Percentiles rank a stretch among this genome's conserved stretches.
These are phyloP conservation scores for Pittosporum tobira DNA, from an alignment of 129 eudicot species.

Conservation along the genomic window DNA sequence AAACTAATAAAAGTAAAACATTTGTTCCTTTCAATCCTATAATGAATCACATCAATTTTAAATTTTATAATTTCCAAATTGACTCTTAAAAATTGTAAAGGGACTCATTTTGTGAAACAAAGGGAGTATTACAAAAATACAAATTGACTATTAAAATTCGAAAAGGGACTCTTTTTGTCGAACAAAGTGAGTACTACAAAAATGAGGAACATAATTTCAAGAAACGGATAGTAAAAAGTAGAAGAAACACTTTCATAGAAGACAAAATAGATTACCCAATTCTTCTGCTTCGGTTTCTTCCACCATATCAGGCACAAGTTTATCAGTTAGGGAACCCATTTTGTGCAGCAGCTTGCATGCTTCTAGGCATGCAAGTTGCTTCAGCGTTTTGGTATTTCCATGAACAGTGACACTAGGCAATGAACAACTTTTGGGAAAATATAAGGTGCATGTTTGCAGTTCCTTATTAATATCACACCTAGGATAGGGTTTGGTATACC, in stretches of 20 bases:
- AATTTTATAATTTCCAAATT: no score
- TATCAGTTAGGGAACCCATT: conserved; percentile 66
- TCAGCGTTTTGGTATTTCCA: conserved; percentile 41
- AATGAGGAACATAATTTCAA: no score
- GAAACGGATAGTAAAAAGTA: neutral
- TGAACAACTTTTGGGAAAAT: conserved; percentile 71
- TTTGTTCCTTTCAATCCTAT: no score
- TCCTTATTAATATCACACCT: conserved; percentile 41
- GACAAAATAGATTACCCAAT: conserved; percentile 33
- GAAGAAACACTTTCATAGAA: neutral
- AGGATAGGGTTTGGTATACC: conserved; percentile 87
- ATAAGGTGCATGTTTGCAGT: conserved; percentile 35
- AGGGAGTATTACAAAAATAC: no score
- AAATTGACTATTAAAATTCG: no score
- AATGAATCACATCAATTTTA: no score
- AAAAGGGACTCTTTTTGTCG: no score
- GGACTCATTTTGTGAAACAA: no score
- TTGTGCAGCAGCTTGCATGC: conserved; percentile 73
- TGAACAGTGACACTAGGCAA: conserved; percentile 33
- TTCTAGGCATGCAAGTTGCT: conserved; percentile 73
- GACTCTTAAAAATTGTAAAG: no score
- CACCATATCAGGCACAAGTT: conserved; percentile 74
- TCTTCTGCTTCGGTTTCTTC: conserved; percentile 37
- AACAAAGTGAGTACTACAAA: no score
- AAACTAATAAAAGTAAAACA: no score